phyloP scores from a whole-genome alignment of 352 stramenopile species.

The Globisporangium barbulae region DNA sequence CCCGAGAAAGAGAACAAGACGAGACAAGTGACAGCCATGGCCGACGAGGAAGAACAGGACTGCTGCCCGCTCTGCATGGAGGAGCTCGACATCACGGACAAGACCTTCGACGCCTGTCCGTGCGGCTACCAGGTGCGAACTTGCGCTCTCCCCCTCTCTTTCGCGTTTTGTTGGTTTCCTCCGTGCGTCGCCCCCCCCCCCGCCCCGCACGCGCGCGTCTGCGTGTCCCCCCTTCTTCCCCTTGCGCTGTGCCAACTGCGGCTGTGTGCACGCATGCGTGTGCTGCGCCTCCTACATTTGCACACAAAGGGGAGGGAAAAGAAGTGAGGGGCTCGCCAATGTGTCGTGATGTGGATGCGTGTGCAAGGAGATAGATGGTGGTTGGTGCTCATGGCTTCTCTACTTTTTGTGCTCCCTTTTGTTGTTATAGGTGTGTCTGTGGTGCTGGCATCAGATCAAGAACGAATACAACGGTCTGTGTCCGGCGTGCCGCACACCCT shows the following conservation, averaged over 20 bases:
- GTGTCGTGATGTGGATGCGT: neutral
- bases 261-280: neutral
- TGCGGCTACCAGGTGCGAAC: conserved; percentile 94
- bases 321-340: neutral
- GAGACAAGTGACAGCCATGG: conserved; percentile 27
- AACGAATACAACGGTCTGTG: conserved; percentile 98
- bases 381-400: neutral
- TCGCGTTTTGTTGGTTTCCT: neutral
- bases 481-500: conserved; percentile 96
- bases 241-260: neutral
- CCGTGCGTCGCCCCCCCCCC: too few relatives aligned
- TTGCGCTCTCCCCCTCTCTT: neutral
- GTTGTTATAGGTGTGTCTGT: conserved; percentile 93
- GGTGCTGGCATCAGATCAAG: conserved; percentile 99
- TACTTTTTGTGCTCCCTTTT: neutral
- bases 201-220: neutral
- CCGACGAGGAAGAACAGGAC: conserved; percentile 79
- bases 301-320: neutral
- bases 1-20: neutral
- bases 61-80: conserved; percentile 99
- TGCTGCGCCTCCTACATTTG: neutral
- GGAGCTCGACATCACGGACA: conserved; percentile 97
- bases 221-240: neutral
- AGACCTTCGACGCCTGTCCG: conserved; percentile 98
- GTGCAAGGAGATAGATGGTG: too few relatives aligned